Percentiles rank a stretch among this genome's conserved stretches.
Evolutionary conservation across 2,329 filamentous ascomycete species (phyloP).

Genomic region (Colletotrichum eleusines): DNA sequence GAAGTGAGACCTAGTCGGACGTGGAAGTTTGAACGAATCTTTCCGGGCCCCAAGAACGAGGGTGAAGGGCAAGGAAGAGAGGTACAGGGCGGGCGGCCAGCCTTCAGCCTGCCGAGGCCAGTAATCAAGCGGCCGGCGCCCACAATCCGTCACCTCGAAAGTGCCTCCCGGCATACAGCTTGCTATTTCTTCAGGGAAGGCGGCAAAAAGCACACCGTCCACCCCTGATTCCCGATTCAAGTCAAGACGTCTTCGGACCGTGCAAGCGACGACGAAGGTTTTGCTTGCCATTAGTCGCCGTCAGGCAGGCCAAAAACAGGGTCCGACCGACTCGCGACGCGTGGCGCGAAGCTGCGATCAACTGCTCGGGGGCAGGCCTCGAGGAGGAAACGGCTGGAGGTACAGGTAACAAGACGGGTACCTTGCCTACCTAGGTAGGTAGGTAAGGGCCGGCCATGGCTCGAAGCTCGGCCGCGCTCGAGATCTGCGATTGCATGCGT

Average conservation of each 20-base stretch:
- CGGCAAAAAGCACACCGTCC: not conserved
- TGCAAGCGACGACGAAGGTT: not conserved
- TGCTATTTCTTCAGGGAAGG: not conserved
- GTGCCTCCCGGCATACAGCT: not conserved
- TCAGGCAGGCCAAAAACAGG: not conserved
- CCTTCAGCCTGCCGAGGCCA: constrained; percentile 7
- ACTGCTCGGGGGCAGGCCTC: not conserved
- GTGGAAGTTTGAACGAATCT: constrained; percentile 25
- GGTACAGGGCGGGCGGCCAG: not conserved
- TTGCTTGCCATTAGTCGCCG: constrained; percentile 15
- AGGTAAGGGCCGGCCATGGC: too few species aligned
- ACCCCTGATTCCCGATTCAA: not conserved
- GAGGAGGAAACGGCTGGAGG: not conserved
- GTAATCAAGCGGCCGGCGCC: constrained; percentile 12
- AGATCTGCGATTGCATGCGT: not conserved
- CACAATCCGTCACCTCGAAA: constrained; percentile 11
- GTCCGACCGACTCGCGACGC: constrained; percentile 15
- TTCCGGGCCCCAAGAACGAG: constrained; percentile 8
- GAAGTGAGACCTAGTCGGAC: constrained; percentile 20
- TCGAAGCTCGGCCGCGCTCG: not conserved
- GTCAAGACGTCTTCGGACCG: constrained; percentile 5
- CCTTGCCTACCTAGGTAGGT: not conserved
- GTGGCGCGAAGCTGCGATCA: not conserved
- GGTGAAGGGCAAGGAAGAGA: not conserved
- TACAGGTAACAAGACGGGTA: not conserved